These are phyloP conservation scores for Fusarium sp. DNA, from an alignment of 2,329 filamentous ascomycete species.

Conservation along the genomic window DNA sequence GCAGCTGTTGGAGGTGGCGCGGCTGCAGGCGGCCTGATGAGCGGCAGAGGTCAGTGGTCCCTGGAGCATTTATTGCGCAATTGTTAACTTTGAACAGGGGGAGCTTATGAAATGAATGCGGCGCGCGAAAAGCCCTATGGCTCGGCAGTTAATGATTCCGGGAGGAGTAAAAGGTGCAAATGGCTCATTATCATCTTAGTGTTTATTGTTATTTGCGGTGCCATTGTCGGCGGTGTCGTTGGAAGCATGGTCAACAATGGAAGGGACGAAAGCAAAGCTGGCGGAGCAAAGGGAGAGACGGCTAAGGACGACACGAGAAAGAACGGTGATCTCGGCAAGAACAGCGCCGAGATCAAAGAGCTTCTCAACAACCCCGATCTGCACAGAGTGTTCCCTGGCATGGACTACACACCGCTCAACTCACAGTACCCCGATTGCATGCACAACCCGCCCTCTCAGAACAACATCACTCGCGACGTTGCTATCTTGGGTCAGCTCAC, in stretches of 20 bases:
- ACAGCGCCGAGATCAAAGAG: slow-evolving; percentile 82
- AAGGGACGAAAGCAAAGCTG: slow-evolving; percentile 19
- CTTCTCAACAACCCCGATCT: slow-evolving; percentile 84
- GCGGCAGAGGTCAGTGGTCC: slow-evolving; percentile 44
- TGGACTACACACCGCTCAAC: slow-evolving; percentile 95
- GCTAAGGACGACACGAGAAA: slow-evolving; percentile 69
- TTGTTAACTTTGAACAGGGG: slow-evolving; percentile 38
- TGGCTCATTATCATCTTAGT: slow-evolving; percentile 75
- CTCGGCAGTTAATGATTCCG: slow-evolving; percentile 69
- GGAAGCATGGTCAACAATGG: slow-evolving; percentile 74
- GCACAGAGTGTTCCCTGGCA: slow-evolving; percentile 93
- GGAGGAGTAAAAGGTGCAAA: slow-evolving; percentile 73
- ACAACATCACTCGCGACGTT: slow-evolving; percentile 92
- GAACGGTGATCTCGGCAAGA: slow-evolving; percentile 78
- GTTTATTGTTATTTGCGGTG: slow-evolving; percentile 74
- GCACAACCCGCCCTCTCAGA: slow-evolving; percentile 82
- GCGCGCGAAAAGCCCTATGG: slow-evolving; percentile 72
- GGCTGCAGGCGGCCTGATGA: slow-evolving; percentile 55
- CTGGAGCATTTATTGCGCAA: not conserved
- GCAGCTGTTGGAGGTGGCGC: slow-evolving; percentile 60
- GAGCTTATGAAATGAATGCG: slow-evolving; percentile 49
- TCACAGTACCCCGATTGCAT: slow-evolving; percentile 90
- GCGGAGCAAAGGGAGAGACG: slow-evolving; percentile 56
- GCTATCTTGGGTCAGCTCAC: slow-evolving; percentile 92
- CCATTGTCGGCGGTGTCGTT: slow-evolving; percentile 78